Evolutionary conservation across 2,329 filamentous ascomycete species (phyloP), one percentile per base, ranked within the genome.

Genomic region (Penicillium decumbens): DNA sequence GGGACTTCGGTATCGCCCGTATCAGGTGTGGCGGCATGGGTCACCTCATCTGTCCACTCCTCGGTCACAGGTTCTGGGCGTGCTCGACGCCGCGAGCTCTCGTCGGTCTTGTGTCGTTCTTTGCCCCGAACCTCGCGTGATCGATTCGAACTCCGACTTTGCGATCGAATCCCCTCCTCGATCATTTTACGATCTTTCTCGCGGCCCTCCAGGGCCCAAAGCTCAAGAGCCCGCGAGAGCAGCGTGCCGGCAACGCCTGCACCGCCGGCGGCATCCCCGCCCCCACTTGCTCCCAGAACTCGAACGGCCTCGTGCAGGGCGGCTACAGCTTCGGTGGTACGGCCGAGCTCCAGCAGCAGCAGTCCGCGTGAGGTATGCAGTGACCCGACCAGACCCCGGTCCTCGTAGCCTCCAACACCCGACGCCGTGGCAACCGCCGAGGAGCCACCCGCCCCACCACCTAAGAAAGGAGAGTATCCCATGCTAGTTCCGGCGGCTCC

Each of bases 341-440:
- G 78, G 13, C 82, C 83, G 58, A 89, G 77, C 62, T 95, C 89
- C 58, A 97, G 79, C 47, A 92, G 77, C 10, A 95, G 86, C 13
- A 97, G 76, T 0, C 89, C 92, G 62, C 95, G 67, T 39, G 72
- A 74, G 5, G 73, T 76, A 53, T 76, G 71, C 20, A 76, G 67
- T 4, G 72, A 74, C 3, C 74, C 74, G 25, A 73, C 63, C 41
- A 76, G 61, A 3, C 73, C 73, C 6, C 73, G 66, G 49, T 75
- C 74, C 55, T 76, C 74, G 45, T 75, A 75, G 6, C 73, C 73
- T 32, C 71, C 71, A 12, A 75, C 72, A 2, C 69, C 70, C 7
- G 70, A 66, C 2, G 70, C 65, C 1, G 62, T 59, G 9, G 68
- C 64, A 24, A 70, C 63, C 1, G 66, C 64, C 8, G 66, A 60